Evolutionary conservation across 106 monocot genomes (phyloP), one percentile per base, ranked within the genome.

Genomic region (Platanthera zijinensis): DNA sequence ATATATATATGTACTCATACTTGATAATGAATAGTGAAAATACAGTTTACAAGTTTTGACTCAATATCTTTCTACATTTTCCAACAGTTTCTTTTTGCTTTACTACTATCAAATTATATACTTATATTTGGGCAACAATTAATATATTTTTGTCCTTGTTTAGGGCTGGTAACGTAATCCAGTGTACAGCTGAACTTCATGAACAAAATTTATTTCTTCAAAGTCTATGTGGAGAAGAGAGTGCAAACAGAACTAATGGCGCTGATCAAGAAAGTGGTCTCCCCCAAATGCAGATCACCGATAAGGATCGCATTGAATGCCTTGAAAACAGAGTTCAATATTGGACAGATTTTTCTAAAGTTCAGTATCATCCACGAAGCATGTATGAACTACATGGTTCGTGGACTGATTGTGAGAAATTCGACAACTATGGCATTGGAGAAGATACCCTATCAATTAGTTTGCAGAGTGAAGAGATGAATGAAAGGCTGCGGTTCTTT

Each of bases 331-430:
- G 77, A 69, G 91, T 94, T 75, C 64, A 81, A 6, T 94, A 78
- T 77, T 97, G 97, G 97, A 94, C 97, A 49, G 97, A 97, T 71
- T 97, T 83, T 85, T 91, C 89, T 30, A 94, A 97, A 87, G 91
- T 84, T 67, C 86, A 89, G 15, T 91, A 86, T 86, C 94, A 97
- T 84, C 91, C 87, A 79, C 80, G 83, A 52, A 91, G 85, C 71
- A 51, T 97, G 8, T 92, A 82, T 84, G 91, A 97, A 78, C 78
- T 97, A 52, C 70, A 83, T 76, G 81, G 86, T 39, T 91, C 85
- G 69, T 97, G 94, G 97, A 79, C 77, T 25, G 85, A 89, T 78
- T 39, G 77, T 83, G 73, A 92, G 50, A 86, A 85, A 66, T 94
- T 94, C 78, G 89, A 99, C 53, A 82, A 86, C 75, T 90, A 94